phyloP scores from a whole-genome alignment of 345 rosid species.

The Aquilaria sinensis region DNA sequence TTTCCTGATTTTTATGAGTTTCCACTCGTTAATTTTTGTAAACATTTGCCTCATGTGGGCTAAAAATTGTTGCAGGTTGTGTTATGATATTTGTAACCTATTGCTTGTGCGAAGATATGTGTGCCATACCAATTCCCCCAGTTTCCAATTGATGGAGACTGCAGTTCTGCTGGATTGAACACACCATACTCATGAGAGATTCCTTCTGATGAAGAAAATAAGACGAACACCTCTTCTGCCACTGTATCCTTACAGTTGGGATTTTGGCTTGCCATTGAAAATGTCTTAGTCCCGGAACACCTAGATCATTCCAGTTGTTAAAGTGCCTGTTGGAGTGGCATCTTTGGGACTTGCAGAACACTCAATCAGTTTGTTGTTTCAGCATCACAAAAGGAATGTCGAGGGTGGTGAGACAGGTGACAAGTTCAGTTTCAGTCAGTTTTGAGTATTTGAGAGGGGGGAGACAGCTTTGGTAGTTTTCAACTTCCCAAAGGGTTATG shows the following conservation, averaged over 20 bases:
- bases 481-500: constrained; percentile 93
- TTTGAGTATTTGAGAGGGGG: constrained; percentile 40
- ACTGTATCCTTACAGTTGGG: constrained; percentile 70
- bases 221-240: constrained; percentile 62
- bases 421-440: constrained; percentile 46
- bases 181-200: constrained; percentile 54
- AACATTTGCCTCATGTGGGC: constrained; percentile 83
- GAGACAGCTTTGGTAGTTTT: constrained; percentile 60
- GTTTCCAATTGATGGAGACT: constrained; percentile 80
- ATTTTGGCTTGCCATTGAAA: constrained; percentile 75
- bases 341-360: constrained; percentile 55
- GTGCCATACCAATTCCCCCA: constrained; percentile 70
- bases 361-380: constrained; percentile 65
- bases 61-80: constrained; percentile 62
- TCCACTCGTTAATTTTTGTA: constrained; percentile 1
- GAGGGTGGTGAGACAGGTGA: constrained; percentile 34
- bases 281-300: constrained; percentile 46
- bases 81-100: too few relatives aligned
- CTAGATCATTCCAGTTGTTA: constrained; percentile 55
- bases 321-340: constrained; percentile 43
- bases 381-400: constrained; percentile 43
- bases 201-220: constrained; percentile 84
- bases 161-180: constrained; percentile 69
- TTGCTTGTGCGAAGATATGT: constrained; percentile 1
- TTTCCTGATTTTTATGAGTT: too few relatives aligned